A percentile compares a stretch with the other conserved stretches of the same genome.
These are phyloP conservation scores for Serendipita sp. DNA, from an alignment of 768 basidiomycete genomes.

Conservation along the genomic window DNA sequence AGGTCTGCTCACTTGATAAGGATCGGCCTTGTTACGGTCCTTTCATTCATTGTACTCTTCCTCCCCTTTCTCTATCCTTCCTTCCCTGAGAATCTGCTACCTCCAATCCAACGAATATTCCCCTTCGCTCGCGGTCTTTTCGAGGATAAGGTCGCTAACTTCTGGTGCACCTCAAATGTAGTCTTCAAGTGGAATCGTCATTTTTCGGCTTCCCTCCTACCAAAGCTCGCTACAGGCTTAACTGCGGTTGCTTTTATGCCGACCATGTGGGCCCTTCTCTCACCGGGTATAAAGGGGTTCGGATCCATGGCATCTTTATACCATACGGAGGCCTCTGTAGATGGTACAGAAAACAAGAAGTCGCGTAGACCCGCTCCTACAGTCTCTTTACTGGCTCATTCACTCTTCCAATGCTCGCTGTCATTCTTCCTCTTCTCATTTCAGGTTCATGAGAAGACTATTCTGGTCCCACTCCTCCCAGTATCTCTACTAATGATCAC, in stretches of 20 bases:
- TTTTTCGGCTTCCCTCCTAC: slow-evolving; percentile 30
- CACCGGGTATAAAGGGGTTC: background rate
- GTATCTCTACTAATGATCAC: slow-evolving; percentile 55
- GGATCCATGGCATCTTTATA: background rate
- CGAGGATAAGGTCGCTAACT: slow-evolving; percentile 93
- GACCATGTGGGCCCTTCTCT: slow-evolving; percentile 30
- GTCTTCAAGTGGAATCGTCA: slow-evolving; percentile 60
- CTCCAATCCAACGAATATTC: slow-evolving; percentile 67
- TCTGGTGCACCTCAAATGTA: slow-evolving; percentile 90
- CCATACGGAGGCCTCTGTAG: background rate
- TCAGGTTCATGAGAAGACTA: slow-evolving; percentile 91
- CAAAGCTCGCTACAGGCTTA: slow-evolving; percentile 46
- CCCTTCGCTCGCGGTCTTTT: slow-evolving; percentile 83
- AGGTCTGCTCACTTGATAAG: slow-evolving; percentile 17
- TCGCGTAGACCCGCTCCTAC: slow-evolving; percentile 29
- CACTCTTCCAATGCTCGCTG: slow-evolving; percentile 64
- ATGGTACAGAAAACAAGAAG: background rate
- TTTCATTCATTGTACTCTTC: slow-evolving; percentile 47
- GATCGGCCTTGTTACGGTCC: slow-evolving; percentile 46
- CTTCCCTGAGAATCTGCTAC: slow-evolving; percentile 26
- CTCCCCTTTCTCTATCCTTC: slow-evolving; percentile 63
- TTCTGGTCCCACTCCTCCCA: slow-evolving; percentile 72
- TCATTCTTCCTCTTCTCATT: slow-evolving; percentile 95
- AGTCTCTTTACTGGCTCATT: slow-evolving; percentile 58
- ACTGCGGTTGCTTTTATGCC: slow-evolving; percentile 62